A percentile compares a stretch with the other conserved stretches of the same genome.
These are phyloP conservation scores for Iris macrosiphon DNA, from an alignment of 106 monocot species.

Conservation along the genomic window DNA sequence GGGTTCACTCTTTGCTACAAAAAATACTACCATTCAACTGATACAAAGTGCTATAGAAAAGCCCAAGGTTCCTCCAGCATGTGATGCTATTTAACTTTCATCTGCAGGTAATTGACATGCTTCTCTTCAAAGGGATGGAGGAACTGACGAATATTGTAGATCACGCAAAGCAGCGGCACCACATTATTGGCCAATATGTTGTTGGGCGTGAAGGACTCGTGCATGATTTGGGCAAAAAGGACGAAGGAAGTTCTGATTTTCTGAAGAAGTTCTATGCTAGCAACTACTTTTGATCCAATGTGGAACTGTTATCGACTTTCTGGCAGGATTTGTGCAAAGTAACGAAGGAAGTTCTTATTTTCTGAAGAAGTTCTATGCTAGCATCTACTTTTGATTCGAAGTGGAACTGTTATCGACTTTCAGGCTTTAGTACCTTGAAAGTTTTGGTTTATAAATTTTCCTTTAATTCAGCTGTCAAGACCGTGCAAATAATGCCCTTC, in stretches of 20 bases:
- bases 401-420: background rate
- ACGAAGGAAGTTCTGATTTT: slow-evolving; percentile 63
- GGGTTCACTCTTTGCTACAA: too few relatives aligned
- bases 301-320: too few relatives aligned
- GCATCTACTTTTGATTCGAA: slow-evolving; percentile 71
- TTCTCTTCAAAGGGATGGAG: slow-evolving; percentile 87
- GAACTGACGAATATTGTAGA: slow-evolving; percentile 70
- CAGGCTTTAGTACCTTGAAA: background rate
- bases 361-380: slow-evolving; percentile 72
- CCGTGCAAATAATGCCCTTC: background rate
- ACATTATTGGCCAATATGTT: slow-evolving; percentile 87
- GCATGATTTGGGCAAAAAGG: slow-evolving; percentile 37
- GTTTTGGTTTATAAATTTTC: background rate
- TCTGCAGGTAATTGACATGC: slow-evolving; percentile 93
- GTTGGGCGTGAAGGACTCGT: slow-evolving; percentile 45
- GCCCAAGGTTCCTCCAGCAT: too few relatives aligned
- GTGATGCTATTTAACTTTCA: too few relatives aligned
- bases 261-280: slow-evolving; percentile 76
- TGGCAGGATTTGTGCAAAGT: slow-evolving; percentile 30
- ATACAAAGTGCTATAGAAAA: too few relatives aligned
- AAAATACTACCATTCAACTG: too few relatives aligned
- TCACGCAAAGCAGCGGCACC: slow-evolving; percentile 96
- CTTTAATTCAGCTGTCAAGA: background rate
- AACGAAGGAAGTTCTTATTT: slow-evolving; percentile 61
- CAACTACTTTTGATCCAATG: slow-evolving; percentile 71